Conservation (phyloP, 306 rosid genomes). For the Fagus sylvatica region DNA sequence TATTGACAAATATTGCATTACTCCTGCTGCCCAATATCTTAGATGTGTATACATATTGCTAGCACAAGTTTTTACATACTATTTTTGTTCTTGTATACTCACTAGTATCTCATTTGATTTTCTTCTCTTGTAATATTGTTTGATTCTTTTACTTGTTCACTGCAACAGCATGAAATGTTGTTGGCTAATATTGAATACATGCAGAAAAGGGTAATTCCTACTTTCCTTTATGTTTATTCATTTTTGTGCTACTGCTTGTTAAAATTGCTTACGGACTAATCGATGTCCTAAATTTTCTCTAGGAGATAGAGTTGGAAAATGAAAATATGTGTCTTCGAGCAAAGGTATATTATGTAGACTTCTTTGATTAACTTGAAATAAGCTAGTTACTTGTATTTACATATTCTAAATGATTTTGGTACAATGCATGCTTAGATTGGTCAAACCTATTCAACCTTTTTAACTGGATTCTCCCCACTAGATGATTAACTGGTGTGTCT, state of each 20-base stretch:
- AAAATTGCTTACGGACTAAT: neutral
- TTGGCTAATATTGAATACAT: constrained; percentile 77
- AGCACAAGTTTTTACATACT: too few relatives aligned
- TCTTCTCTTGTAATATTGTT: neutral
- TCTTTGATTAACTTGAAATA: too few relatives aligned
- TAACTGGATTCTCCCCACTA: too few relatives aligned
- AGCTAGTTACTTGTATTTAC: too few relatives aligned
- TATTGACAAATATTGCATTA: too few relatives aligned
- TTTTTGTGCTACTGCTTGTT: neutral
- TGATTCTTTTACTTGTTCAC: neutral
- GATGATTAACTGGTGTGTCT: too few relatives aligned
- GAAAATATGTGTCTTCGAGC: constrained; percentile 80
- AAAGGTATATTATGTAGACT: constrained; percentile 47
- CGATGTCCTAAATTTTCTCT: neutral
- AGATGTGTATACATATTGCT: neutral
- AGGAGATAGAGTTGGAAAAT: constrained; percentile 87
- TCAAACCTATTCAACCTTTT: too few relatives aligned
- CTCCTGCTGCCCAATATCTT: neutral
- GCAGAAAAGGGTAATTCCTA: constrained; percentile 67
- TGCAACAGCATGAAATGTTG: constrained; percentile 73
- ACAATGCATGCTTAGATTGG: too few relatives aligned
- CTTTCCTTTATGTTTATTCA: neutral
- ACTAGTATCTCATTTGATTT: neutral
- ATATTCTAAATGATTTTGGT: too few relatives aligned
- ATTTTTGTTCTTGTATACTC: too few relatives aligned